These are phyloP conservation scores for bread wheat (Triticum aestivum) DNA, from an alignment of 176 grass and related monocot species.

Conservation along the genomic window DNA sequence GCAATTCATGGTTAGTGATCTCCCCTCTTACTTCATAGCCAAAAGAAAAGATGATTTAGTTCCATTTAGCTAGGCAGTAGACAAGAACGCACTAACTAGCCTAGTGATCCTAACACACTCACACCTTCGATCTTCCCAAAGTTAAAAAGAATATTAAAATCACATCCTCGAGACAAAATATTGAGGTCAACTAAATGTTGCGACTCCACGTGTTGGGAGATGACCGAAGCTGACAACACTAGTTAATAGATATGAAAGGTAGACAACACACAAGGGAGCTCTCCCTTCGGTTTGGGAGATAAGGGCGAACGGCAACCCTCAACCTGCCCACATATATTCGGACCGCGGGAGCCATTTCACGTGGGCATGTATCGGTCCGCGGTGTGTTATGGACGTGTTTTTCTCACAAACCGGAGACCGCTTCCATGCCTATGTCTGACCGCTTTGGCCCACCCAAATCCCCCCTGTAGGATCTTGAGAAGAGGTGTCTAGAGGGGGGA, in stretches of 20 bases:
- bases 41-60: not conserved
- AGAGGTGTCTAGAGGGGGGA: too few species aligned
- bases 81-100: not conserved
- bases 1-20: not conserved
- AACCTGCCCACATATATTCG: too few species aligned
- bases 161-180: not conserved
- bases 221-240: slow-evolving; percentile 23
- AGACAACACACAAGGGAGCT: not conserved
- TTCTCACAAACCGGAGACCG: too few species aligned
- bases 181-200: not conserved
- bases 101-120: not conserved
- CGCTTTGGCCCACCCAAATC: too few species aligned
- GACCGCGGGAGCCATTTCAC: too few species aligned
- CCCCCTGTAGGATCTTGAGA: too few species aligned
- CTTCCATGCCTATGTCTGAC: too few species aligned
- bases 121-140: not conserved
- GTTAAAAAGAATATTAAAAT: not conserved
- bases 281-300: not conserved
- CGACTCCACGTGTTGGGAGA: slow-evolving; percentile 9
- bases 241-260: slow-evolving; percentile 22
- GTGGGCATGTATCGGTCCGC: too few species aligned
- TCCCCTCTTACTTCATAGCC: not conserved
- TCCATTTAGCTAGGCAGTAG: not conserved
- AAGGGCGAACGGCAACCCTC: not conserved
- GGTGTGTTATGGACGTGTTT: too few species aligned